Evolutionary conservation across 345 rosid genomes (phyloP), one percentile per base, ranked within the genome.

Genomic region (Citrus glauca): DNA sequence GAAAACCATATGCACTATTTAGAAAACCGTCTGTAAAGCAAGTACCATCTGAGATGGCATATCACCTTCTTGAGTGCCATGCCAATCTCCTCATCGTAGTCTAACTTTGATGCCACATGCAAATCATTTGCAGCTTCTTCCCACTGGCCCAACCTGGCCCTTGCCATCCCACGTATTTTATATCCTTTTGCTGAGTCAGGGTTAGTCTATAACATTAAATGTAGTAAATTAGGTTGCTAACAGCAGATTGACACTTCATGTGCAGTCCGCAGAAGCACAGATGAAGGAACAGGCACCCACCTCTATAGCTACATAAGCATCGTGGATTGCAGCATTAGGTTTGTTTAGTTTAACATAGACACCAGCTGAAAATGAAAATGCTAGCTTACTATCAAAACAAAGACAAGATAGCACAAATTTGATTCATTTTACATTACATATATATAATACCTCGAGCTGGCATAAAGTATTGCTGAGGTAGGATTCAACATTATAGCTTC

Each of bases 181-280:
- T 89, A 89, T 83, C 93, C 97, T 87, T 92, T 92, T 56, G 98
- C 98, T 25, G 92, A 91, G 85, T 95, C 92, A 42, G 95, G 92
- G 77, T 95, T 95, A 71, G 91, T 85, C 98, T 95, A 85, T 48
- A 83, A 77, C 70, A 78, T 38, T 69, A 0, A 82, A 68, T 19
- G 66, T 69, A 27, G 60, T 45, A 67, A 40, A 38, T 69, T 57
- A 33, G 28, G 33, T 50, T 37, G 16, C 10, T 55, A 20, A 33
- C 42, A 33, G 27, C 30, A n/a, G 57, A 79, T 32, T 56, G 9
- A 65, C 59, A 72, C 66, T 63, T 50, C 60, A 50, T 45, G 53
- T 71, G 45, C 61, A 30, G 35, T 63, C 67, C 8, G 22, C 66
- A 79, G 5, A 35, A 48, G 76, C 9, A 25, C 61, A 77, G 20